These are phyloP conservation scores for Naegleria fowleri DNA, from an alignment of 208 protist genomes.

Conservation along the genomic window DNA sequence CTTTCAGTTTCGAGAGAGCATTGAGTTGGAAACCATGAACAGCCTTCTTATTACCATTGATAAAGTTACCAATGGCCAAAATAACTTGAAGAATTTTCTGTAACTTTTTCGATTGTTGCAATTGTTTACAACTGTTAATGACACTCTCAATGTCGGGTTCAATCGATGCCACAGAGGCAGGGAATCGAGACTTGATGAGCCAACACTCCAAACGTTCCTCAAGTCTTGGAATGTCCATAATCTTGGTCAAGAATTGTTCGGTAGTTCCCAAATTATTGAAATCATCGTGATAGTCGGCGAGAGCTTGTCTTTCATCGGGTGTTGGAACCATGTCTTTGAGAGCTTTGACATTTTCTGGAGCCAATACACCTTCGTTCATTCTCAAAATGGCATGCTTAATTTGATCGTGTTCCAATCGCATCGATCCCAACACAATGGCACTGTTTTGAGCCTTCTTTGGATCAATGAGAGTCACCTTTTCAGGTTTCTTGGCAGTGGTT, in stretches of 20 bases:
- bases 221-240: slow-evolving; percentile 9
- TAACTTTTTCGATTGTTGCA: background rate
- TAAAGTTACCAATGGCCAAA: slow-evolving; percentile 11
- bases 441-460: slow-evolving; percentile 24
- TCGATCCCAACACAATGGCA: background rate
- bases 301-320: background rate
- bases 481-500: background rate
- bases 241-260: slow-evolving; percentile 3
- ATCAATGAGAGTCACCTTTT: slow-evolving; percentile 19
- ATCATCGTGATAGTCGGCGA: background rate
- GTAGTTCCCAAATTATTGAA: background rate
- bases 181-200: background rate
- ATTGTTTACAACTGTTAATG: background rate
- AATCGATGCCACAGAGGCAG: background rate
- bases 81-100: background rate
- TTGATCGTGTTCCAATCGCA: background rate
- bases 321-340: slow-evolving; percentile 1
- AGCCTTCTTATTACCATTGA: background rate
- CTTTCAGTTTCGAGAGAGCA: background rate
- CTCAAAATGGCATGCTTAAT: slow-evolving; percentile 21
- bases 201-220: slow-evolving; percentile 7
- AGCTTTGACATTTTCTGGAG: slow-evolving; percentile 9
- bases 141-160: slow-evolving; percentile 4
- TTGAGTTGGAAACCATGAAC: slow-evolving; percentile 5
- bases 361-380: slow-evolving; percentile 10